A percentile compares a stretch with the other conserved stretches of the same genome.
These are phyloP conservation scores for Schizophyllum amplum DNA, from an alignment of 1,284 basidiomycete species.

Conservation along the genomic window DNA sequence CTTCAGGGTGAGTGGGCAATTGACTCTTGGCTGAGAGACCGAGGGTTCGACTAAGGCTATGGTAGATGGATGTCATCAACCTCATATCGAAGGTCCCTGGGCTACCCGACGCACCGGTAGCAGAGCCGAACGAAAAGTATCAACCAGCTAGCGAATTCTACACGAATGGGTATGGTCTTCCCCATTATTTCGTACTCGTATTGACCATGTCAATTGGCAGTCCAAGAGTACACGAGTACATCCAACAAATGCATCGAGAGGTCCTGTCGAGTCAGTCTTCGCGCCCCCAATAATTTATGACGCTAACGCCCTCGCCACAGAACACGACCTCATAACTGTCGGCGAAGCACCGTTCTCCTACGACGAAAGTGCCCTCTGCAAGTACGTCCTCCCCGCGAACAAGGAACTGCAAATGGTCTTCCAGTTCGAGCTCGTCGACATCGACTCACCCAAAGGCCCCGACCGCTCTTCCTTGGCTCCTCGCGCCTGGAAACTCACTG, in stretches of 20 bases:
- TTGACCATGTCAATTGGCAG: conserved; percentile 21
- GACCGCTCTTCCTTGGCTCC: conserved; percentile 30
- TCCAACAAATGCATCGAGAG: conserved; percentile 57
- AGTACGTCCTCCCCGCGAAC: conserved; percentile 53
- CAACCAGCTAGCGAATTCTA: conserved; percentile 51
- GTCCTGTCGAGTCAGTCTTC: conserved; percentile 51
- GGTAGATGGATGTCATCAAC: conserved; percentile 72
- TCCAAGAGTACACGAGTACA: conserved; percentile 58
- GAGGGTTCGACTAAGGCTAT: no score
- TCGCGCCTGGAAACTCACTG: conserved; percentile 42
- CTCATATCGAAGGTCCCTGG: conserved; percentile 56
- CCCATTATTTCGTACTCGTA: no score
- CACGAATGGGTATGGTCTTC: conserved; percentile 45
- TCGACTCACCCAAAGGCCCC: conserved; percentile 34
- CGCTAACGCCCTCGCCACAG: conserved; percentile 21
- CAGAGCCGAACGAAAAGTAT: conserved; percentile 39
- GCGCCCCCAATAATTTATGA: conserved; percentile 1
- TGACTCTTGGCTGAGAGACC: no score
- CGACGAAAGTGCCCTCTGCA: conserved; percentile 37
- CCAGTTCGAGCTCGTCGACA: conserved; percentile 55
- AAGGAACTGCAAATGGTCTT: conserved; percentile 66
- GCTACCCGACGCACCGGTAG: conserved; percentile 57
- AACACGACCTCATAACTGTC: conserved; percentile 53
- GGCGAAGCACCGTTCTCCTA: conserved; percentile 60
- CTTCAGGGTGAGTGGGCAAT: conserved; percentile 54